A percentile compares a stretch with the other conserved stretches of the same genome.
Evolutionary conservation across 2,329 filamentous ascomycete genomes (phyloP).

Genomic region (Dactylellina cionopaga): DNA sequence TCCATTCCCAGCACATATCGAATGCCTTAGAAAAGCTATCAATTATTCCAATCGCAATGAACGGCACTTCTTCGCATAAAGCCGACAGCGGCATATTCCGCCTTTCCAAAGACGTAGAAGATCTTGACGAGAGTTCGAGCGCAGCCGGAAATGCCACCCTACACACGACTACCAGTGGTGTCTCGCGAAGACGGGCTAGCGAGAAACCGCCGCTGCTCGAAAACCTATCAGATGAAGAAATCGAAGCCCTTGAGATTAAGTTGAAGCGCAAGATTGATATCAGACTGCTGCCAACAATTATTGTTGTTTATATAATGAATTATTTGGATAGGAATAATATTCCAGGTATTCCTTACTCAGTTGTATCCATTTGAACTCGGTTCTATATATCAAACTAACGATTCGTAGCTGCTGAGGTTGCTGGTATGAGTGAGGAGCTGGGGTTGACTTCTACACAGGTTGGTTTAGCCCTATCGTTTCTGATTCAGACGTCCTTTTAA

Average conservation of each 20-base stretch:
- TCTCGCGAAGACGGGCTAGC: conserved; percentile 9
- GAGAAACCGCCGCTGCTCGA: conserved; percentile 59
- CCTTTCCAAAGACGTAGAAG: conserved; percentile 85
- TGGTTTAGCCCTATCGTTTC: too few species aligned
- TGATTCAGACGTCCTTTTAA: too few species aligned
- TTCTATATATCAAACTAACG: neutral
- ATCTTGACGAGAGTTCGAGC: conserved; percentile 65
- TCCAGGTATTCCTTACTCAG: conserved; percentile 58
- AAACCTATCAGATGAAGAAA: conserved; percentile 66
- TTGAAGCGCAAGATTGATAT: conserved; percentile 77
- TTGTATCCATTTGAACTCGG: neutral
- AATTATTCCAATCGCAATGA: too few species aligned
- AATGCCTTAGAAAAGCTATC: too few species aligned
- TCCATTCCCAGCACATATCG: too few species aligned
- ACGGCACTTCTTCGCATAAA: conserved; percentile 15
- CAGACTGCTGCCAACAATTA: conserved; percentile 74
- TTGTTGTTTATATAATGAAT: conserved; percentile 81
- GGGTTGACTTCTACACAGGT: conserved; percentile 61
- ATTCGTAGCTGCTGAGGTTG: conserved; percentile 63
- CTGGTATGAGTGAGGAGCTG: conserved; percentile 65
- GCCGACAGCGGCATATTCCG: conserved; percentile 62
- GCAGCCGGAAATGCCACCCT: conserved; percentile 6
- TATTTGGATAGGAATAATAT: conserved; percentile 73
- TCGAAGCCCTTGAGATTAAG: conserved; percentile 66
- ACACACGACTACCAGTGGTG: conserved; percentile 8